Evolutionary conservation across 1,139 yeast genomes (phyloP), one percentile per base, ranked within the genome.

Genomic region (Candida smagusa): DNA sequence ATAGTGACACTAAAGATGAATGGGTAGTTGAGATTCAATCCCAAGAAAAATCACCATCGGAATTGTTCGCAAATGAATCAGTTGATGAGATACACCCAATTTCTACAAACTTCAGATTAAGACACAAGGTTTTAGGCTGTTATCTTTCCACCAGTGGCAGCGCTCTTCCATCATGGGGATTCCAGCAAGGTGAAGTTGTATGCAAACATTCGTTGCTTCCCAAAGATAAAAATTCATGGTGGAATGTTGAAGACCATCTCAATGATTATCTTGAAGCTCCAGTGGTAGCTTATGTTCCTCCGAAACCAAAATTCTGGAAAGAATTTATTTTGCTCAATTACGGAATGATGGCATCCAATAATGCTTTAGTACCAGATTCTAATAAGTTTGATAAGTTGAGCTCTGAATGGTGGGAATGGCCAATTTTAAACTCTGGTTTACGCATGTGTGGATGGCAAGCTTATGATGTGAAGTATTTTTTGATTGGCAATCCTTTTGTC

Each of bases 361-460:
- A 79, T 54, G 94, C 90, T 0, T 63, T 84, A 38, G 70, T 83
- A 3, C 90, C 92, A 0, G 94, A 84, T 54, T 73, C 72, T 2
- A 86, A 84, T 50, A 83, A 81, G 48, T 67, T 59, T 45, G 94
- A 84, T 50, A 65, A 61, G 30, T 62, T 84, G 43, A 79, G 88
- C 2, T 81, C 89, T 9, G 60, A 69, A 39, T 83, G 89, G 79
- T 84, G 92, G 90, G 83, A 84, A 62, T 84, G 94, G 94, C 90
- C 92, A 27, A 65, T 77, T 6, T 58, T 80, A 39, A 62, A 69
- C 28, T 58, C 68, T 12, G 94, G 94, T 4, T 63, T 84, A 39
- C 68, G 92, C 50, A 77, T 84, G 86, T 77, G 85, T 48, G 66
- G 76, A 3, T 84, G 92, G 92, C 61, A 71, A 3, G 54, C 64